These are phyloP conservation scores for Monotropa hypopitys DNA, from an alignment of 179 eudicot species.

Conservation along the genomic window DNA sequence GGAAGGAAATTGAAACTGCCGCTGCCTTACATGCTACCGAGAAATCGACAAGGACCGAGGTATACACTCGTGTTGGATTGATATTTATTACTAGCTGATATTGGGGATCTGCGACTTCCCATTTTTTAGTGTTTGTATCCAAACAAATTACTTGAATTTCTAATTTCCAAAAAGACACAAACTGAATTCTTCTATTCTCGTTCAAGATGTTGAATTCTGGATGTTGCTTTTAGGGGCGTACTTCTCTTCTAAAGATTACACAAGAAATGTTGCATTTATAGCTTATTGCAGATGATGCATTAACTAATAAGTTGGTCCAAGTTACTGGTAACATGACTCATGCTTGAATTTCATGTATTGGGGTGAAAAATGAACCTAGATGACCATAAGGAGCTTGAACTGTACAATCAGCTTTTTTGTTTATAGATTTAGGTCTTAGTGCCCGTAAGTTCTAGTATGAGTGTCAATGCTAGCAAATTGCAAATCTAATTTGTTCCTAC, in stretches of 20 bases:
- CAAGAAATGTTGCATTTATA: no score
- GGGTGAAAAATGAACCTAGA: constrained; percentile 3
- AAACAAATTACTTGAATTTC: background rate
- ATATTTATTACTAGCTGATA: background rate
- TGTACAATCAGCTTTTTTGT: background rate
- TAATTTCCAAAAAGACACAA: background rate
- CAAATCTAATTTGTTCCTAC: background rate
- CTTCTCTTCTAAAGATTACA: no score
- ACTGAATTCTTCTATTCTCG: background rate
- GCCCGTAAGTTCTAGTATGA: background rate
- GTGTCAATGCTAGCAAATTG: background rate
- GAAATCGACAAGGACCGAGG: constrained; percentile 32
- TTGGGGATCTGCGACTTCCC: background rate
- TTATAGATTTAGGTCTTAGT: background rate
- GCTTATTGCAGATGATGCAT: background rate
- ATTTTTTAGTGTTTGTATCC: background rate
- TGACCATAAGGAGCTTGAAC: background rate
- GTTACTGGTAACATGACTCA: background rate
- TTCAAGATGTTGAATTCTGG: background rate
- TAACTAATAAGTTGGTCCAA: background rate
- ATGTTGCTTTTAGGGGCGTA: background rate
- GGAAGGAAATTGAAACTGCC: constrained; percentile 14
- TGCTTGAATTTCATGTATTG: background rate
- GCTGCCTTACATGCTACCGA: constrained; percentile 10
- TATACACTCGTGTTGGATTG: constrained; percentile 6